These are phyloP conservation scores for Termitomyces sp. DNA, from an alignment of 768 basidiomycete genomes.

Conservation along the genomic window DNA sequence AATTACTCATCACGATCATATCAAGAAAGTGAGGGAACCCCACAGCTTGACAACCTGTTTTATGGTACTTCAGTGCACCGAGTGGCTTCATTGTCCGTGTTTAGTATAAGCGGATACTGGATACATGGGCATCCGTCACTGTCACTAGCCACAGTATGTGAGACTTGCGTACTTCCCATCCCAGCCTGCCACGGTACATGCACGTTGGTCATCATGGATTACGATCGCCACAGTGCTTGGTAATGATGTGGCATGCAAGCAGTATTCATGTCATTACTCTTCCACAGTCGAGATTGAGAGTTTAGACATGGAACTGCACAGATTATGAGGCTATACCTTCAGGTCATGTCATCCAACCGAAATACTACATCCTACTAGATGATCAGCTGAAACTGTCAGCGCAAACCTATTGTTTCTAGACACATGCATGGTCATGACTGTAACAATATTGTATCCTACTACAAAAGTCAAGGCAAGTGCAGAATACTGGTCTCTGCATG, in stretches of 20 bases:
- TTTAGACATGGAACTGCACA: neutral
- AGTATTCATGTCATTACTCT: neutral
- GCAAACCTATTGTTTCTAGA: slow-evolving; percentile 56
- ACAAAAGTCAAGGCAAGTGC: neutral
- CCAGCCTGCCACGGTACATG: slow-evolving; percentile 92
- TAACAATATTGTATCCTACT: neutral
- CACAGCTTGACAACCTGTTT: slow-evolving; percentile 69
- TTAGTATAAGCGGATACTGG: slow-evolving; percentile 79
- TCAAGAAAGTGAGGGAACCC: slow-evolving; percentile 52
- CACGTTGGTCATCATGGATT: slow-evolving; percentile 68
- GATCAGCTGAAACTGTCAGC: slow-evolving; percentile 83
- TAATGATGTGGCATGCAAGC: slow-evolving; percentile 36
- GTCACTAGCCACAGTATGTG: neutral
- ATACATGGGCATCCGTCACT: neutral
- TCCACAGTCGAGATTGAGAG: neutral
- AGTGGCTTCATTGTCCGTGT: slow-evolving; percentile 78
- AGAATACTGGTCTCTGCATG: slow-evolving; percentile 69
- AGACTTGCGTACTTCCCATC: slow-evolving; percentile 70
- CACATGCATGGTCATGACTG: slow-evolving; percentile 87
- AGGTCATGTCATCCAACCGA: slow-evolving; percentile 65
- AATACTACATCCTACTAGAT: too few species aligned
- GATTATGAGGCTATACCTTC: slow-evolving; percentile 27
- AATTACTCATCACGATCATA: slow-evolving; percentile 8
- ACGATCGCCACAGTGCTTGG: slow-evolving; percentile 72
- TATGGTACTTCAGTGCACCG: slow-evolving; percentile 83